Evolutionary conservation across 148 eudicot species (phyloP).

Genomic region (Hydrangea macrophylla): DNA sequence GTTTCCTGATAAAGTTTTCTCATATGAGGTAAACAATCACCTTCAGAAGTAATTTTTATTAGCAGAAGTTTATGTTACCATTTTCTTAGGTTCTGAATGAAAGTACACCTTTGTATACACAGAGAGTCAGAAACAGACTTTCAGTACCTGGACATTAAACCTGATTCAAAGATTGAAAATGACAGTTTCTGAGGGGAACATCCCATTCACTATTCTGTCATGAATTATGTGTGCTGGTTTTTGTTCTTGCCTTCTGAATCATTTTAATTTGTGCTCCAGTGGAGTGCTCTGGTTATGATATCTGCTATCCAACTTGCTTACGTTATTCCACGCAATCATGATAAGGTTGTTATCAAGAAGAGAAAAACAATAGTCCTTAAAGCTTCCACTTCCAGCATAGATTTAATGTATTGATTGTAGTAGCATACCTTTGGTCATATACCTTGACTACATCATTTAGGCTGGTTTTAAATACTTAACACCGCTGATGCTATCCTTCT

Average conservation of each 20-base stretch:
- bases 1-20: slow-evolving; percentile 72
- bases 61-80: background rate
- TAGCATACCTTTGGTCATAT: background rate
- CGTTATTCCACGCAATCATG: background rate
- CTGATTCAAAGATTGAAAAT: background rate
- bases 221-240: background rate
- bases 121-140: background rate
- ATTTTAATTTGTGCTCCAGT: background rate
- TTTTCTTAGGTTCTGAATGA: background rate
- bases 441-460: background rate
- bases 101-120: background rate
- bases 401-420: background rate
- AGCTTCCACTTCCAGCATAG: background rate
- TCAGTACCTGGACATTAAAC: background rate
- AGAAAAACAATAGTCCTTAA: background rate
- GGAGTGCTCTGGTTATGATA: background rate
- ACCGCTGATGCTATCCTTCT: background rate
- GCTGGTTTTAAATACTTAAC: background rate
- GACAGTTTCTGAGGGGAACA: background rate
- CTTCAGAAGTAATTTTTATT: background rate
- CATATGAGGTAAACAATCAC: slow-evolving; percentile 61
- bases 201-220: background rate
- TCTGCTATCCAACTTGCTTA: background rate
- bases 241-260: background rate
- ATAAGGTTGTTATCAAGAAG: background rate